Evolutionary conservation across 768 basidiomycete species (phyloP).

Genomic region (Phylloporus arenicola): DNA sequence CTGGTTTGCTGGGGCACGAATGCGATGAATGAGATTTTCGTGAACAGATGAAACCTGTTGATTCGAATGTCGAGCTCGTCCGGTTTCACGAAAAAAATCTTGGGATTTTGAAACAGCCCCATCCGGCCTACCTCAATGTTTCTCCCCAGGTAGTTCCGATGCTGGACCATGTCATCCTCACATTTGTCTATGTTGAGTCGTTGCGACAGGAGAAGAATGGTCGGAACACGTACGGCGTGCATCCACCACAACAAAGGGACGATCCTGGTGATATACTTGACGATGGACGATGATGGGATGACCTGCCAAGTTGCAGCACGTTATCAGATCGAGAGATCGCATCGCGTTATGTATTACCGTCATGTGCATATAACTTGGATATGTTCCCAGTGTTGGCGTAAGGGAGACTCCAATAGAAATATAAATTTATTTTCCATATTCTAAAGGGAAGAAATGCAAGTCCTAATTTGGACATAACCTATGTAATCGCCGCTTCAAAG

Average conservation of each 20-base stretch:
- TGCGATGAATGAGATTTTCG: background rate
- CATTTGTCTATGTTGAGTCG: slow-evolving; percentile 21
- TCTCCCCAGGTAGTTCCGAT: slow-evolving; percentile 13
- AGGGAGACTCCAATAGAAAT: too few relatives aligned
- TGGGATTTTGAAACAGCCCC: slow-evolving; percentile 13
- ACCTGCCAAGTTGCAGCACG: background rate
- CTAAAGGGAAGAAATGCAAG: background rate
- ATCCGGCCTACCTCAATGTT: slow-evolving; percentile 23
- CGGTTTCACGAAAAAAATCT: slow-evolving; percentile 23
- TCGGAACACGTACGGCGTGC: background rate
- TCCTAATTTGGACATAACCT: background rate
- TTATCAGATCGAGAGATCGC: too few relatives aligned
- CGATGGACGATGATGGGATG: too few relatives aligned
- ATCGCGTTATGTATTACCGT: too few relatives aligned
- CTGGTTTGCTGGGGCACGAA: background rate
- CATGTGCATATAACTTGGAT: background rate
- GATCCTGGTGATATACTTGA: background rate
- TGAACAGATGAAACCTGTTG: slow-evolving; percentile 15
- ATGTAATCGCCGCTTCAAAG: background rate
- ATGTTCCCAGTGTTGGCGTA: too few relatives aligned
- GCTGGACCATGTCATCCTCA: slow-evolving; percentile 25
- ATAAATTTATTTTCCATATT: background rate
- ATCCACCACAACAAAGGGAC: background rate
- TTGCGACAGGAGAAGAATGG: slow-evolving; percentile 8
- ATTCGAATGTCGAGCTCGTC: slow-evolving; percentile 14